A percentile compares a stretch with the other conserved stretches of the same genome.
Conservation (phyloP, 768 basidiomycete genomes). For the Serendipita sp. region DNA sequence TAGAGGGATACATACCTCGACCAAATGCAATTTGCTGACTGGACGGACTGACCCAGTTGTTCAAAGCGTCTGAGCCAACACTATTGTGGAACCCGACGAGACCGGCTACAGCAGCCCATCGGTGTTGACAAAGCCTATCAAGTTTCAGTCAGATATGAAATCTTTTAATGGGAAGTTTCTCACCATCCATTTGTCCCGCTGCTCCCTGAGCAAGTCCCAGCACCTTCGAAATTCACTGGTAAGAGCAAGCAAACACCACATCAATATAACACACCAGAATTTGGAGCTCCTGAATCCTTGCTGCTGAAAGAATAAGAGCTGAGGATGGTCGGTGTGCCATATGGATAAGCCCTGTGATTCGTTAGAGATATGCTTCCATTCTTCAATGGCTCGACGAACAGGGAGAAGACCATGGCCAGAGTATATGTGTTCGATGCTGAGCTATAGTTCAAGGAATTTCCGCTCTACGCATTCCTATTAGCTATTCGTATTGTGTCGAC, state of each 20-base stretch:
- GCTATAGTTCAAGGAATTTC: slow-evolving; percentile 37
- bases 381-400: slow-evolving; percentile 16
- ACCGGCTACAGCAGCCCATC: slow-evolving; percentile 12
- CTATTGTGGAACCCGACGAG: slow-evolving; percentile 11
- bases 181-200: slow-evolving; percentile 11
- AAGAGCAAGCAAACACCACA: not conserved
- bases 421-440: slow-evolving; percentile 52
- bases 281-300: slow-evolving; percentile 42
- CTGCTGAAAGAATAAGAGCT: slow-evolving; percentile 33
- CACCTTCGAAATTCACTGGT: not conserved
- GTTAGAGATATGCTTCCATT: not conserved
- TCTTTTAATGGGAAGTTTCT: not conserved
- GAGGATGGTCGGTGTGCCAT: slow-evolving; percentile 47
- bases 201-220: slow-evolving; percentile 8
- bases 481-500: not conserved
- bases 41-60: slow-evolving; percentile 41
- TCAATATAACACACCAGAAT: slow-evolving; percentile 25
- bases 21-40: slow-evolving; percentile 51
- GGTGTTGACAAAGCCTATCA: slow-evolving; percentile 14
- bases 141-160: not conserved
- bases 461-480: slow-evolving; percentile 22
- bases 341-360: slow-evolving; percentile 33
- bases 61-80: slow-evolving; percentile 24
- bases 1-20: slow-evolving; percentile 26
- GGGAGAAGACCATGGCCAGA: slow-evolving; percentile 42